A percentile compares a stretch with the other conserved stretches of the same genome.
Conservation (phyloP, 2,329 filamentous ascomycete genomes). For the Penicillium occitanis region DNA sequence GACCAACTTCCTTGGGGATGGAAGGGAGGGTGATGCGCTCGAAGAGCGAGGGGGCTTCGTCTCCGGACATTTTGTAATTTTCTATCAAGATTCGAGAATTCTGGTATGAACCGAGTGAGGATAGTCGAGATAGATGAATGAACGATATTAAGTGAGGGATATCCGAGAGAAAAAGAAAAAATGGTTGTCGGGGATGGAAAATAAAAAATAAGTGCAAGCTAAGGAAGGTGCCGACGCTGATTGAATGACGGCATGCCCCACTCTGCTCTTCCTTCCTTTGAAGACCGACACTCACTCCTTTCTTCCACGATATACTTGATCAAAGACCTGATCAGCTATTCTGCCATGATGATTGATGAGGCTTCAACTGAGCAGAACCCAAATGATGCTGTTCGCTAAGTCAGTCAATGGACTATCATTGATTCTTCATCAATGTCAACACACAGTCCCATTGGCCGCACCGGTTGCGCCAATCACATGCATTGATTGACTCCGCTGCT, state of each 20-base stretch:
- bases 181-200: conserved; percentile 2
- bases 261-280: background rate
- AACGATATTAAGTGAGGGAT: background rate
- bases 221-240: conserved; percentile 4
- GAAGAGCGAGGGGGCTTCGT: conserved; percentile 34
- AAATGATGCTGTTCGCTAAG: background rate
- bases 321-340: background rate
- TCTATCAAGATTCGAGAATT: background rate
- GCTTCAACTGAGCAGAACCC: background rate
- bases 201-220: background rate
- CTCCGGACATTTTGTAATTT: conserved; percentile 15
- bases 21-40: conserved; percentile 36
- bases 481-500: conserved; percentile 9
- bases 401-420: background rate
- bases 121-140: background rate
- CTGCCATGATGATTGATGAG: background rate
- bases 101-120: too few species aligned
- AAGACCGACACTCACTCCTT: background rate
- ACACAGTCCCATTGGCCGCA: background rate
- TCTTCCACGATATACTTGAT: background rate
- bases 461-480: conserved; percentile 2
- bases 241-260: conserved; percentile 16
- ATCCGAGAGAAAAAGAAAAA: background rate
- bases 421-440: background rate
- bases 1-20: conserved; percentile 49